Conservation (phyloP, 2,329 filamentous ascomycete genomes). For the Rhinocladiella similis region DNA sequence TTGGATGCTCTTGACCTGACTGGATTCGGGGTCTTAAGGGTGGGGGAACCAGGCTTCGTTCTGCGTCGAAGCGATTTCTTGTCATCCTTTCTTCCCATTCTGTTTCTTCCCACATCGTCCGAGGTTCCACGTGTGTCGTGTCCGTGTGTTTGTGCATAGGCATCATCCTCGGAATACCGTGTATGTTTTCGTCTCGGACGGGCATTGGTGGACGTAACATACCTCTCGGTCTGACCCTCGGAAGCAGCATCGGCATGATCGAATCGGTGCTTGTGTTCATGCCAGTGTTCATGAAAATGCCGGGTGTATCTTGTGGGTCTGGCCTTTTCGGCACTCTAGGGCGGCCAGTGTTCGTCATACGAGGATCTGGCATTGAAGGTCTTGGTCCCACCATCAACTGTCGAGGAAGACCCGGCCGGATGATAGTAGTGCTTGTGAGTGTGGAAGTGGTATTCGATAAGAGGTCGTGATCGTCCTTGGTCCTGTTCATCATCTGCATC, state of each 20-base stretch:
- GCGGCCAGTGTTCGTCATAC: conserved; percentile 15
- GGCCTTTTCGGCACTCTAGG: conserved; percentile 10
- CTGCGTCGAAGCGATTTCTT: not conserved
- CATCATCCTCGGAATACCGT: conserved; percentile 16
- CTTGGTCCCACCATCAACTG: conserved; percentile 3
- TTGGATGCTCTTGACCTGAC: not conserved
- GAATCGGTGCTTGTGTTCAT: conserved; percentile 14
- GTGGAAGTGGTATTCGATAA: conserved; percentile 40
- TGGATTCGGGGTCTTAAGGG: conserved; percentile 11
- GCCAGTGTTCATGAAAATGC: conserved; percentile 23
- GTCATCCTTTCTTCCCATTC: not conserved
- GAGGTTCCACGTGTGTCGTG: not conserved
- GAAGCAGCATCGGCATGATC: conserved; percentile 17
- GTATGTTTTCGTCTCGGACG: conserved; percentile 16
- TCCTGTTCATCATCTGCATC: conserved; percentile 2
- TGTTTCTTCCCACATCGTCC: not conserved
- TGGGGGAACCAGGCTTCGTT: conserved; percentile 9
- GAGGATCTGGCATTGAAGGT: conserved; percentile 5
- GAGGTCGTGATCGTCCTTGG: conserved; percentile 15
- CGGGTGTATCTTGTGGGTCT: conserved; percentile 2
- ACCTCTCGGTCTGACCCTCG: conserved; percentile 17
- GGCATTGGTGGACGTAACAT: conserved; percentile 17
- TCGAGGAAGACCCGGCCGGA: conserved; percentile 18
- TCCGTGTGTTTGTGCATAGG: conserved; percentile 1
- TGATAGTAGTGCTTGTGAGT: conserved; percentile 39